A percentile compares a stretch with the other conserved stretches of the same genome.
These are phyloP conservation scores for Cutaneotrichosporon cutaneum DNA, from an alignment of 1,284 basidiomycete genomes.

Conservation along the genomic window DNA sequence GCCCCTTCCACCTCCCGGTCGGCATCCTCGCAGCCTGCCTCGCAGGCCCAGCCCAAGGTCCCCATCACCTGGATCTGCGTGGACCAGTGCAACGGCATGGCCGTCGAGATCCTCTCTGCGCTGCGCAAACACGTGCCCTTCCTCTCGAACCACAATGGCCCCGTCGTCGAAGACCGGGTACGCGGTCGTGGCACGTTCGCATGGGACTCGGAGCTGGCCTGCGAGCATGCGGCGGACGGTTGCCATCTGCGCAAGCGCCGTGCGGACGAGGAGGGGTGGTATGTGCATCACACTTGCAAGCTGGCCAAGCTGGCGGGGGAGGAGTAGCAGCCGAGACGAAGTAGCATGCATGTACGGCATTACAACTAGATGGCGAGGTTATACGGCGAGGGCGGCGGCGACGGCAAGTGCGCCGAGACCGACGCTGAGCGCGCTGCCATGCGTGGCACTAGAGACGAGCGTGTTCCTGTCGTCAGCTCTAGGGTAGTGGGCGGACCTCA, in stretches of 20 bases:
- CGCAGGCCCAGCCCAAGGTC: slow-evolving; percentile 1
- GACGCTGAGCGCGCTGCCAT: not conserved
- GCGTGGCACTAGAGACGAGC: not conserved
- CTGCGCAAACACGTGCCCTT: slow-evolving; percentile 31
- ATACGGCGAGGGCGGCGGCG: not conserved
- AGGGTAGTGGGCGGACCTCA: slow-evolving; percentile 35
- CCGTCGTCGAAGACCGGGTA: slow-evolving; percentile 29
- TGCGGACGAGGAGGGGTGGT: slow-evolving; percentile 12
- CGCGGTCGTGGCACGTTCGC: slow-evolving; percentile 33
- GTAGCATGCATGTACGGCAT: not conserved
- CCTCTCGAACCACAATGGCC: slow-evolving; percentile 26
- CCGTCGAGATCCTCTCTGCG: slow-evolving; percentile 16
- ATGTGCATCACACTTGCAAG: slow-evolving; percentile 19
- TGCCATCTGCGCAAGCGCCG: slow-evolving; percentile 18
- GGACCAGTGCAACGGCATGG: slow-evolving; percentile 38
- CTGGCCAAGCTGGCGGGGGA: not conserved
- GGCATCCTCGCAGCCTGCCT: not conserved
- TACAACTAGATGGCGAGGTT: not conserved
- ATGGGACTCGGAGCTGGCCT: slow-evolving; percentile 28
- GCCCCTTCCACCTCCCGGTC: too few relatives aligned
- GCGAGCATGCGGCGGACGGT: not conserved
- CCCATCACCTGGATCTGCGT: slow-evolving; percentile 39
- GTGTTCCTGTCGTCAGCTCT: not conserved
- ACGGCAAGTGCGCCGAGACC: not conserved
- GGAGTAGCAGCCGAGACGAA: too few relatives aligned